Evolutionary conservation across 1,284 basidiomycete species (phyloP), one percentile per base, ranked within the genome.

Genomic region (Sanguinoderma infundibulare): DNA sequence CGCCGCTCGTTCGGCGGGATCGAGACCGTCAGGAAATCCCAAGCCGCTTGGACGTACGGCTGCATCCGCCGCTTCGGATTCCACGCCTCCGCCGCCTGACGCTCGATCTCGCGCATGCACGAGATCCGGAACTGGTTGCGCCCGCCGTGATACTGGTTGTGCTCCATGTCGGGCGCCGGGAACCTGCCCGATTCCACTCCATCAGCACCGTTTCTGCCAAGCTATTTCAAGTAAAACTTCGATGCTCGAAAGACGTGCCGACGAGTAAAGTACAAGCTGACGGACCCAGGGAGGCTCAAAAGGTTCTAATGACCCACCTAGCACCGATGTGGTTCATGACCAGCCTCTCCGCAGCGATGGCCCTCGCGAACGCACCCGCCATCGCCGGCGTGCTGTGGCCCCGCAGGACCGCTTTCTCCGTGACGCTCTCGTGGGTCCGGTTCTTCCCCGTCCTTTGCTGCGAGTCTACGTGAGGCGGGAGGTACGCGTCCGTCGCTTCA

Each of bases 331-430:
- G 95, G 74, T 96, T 96, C 61, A 97, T 73, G 17, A 91, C 85
- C 5, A 97, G 77, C 57, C 83, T 76, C 64, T 85, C 78, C 15
- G 94, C 92, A 5, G 81, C 78, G 55, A 94, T 82, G 0, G 69
- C 70, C 53, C 81, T 83, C 1, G 94, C 94, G 73, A 96, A 96
- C 35, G 75, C 79, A 10, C 94, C 95, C 1, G 94, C 95, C 83
- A 93, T 92, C 26, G 79, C 80, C 0, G 94, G 91, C 0, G 91
- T 91, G 22, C 94, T 95, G 74, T 97, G 95, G 0, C 94, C 95
- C 61, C 90, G 81, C 49, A 79, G 77, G 26, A 84, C 72, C 4
- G 87, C 85, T 68, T 87, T 90, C 64, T 77, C 75, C 50, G 74
- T 68, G 1, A 94, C 86, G n/a, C 76, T 78, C 36, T 78, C 77